These are phyloP conservation scores for Rhododendron ovatum DNA, from an alignment of 148 eudicot genomes.

Conservation along the genomic window DNA sequence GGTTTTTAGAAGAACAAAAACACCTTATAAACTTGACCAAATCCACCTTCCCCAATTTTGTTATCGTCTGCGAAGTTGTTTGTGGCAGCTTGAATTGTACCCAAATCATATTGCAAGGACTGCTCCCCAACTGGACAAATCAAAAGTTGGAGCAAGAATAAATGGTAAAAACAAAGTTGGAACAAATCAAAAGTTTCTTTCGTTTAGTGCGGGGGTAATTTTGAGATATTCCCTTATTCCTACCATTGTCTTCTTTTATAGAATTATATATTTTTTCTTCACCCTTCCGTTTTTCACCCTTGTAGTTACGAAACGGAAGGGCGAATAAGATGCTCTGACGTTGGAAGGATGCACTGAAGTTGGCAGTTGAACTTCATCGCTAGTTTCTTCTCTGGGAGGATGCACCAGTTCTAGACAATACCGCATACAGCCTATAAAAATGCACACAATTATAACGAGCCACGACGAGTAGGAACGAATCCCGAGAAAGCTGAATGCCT, in stretches of 20 bases:
- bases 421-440: too few species aligned
- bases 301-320: neutral
- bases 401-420: too few species aligned
- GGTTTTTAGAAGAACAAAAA: too few species aligned
- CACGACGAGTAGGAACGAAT: too few species aligned
- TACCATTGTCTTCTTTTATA: neutral
- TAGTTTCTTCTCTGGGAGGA: too few species aligned
- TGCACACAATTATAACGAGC: too few species aligned
- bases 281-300: neutral
- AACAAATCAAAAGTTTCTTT: neutral
- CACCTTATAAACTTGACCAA: conserved; percentile 9
- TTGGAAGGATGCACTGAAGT: too few species aligned
- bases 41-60: conserved; percentile 14
- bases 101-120: conserved; percentile 1
- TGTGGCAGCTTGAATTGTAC: neutral
- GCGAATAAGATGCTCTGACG: too few species aligned
- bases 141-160: neutral
- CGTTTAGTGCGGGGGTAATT: neutral
- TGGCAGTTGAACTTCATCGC: too few species aligned
- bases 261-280: neutral
- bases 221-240: neutral
- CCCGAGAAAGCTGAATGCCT: neutral
- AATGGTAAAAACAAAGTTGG: neutral
- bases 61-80: conserved; percentile 4
- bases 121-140: neutral